A percentile compares a stretch with the other conserved stretches of the same genome.
phyloP scores from a whole-genome alignment of 345 rosid species.

The Camelina sativa region DNA sequence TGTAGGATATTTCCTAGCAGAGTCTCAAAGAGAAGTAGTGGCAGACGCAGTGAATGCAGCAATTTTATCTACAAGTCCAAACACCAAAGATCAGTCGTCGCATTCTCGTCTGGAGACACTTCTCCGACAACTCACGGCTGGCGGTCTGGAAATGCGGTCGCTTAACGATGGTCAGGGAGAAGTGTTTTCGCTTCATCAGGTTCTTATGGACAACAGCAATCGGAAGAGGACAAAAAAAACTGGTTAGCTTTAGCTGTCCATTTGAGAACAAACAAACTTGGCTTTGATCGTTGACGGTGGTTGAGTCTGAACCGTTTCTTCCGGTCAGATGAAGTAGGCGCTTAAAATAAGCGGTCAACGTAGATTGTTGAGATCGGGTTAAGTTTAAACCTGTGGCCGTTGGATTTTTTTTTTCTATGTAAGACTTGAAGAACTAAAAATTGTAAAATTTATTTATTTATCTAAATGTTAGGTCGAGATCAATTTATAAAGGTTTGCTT shows the following conservation, averaged over 20 bases:
- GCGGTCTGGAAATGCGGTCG: conserved; percentile 69
- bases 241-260: neutral
- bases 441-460: neutral
- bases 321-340: neutral
- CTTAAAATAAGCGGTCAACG: neutral
- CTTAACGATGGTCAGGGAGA: conserved; percentile 78
- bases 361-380: neutral
- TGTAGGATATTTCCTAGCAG: conserved; percentile 73
- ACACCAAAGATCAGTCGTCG: conserved; percentile 49
- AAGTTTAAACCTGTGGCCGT: neutral
- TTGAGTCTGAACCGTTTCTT: neutral
- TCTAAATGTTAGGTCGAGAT: neutral
- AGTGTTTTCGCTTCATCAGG: conserved; percentile 59
- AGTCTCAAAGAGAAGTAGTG: conserved; percentile 75
- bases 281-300: neutral
- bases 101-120: conserved; percentile 68
- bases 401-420: neutral
- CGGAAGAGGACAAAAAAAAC: conserved; percentile 38
- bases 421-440: neutral
- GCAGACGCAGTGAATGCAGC: conserved; percentile 83
- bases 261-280: neutral
- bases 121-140: conserved; percentile 76
- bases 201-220: conserved; percentile 45
- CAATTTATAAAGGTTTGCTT: neutral
- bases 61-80: conserved; percentile 68